A percentile compares a stretch with the other conserved stretches of the same genome.
Evolutionary conservation across 2,329 filamentous ascomycete genomes (phyloP).

Genomic region (Colletotrichum navitas): DNA sequence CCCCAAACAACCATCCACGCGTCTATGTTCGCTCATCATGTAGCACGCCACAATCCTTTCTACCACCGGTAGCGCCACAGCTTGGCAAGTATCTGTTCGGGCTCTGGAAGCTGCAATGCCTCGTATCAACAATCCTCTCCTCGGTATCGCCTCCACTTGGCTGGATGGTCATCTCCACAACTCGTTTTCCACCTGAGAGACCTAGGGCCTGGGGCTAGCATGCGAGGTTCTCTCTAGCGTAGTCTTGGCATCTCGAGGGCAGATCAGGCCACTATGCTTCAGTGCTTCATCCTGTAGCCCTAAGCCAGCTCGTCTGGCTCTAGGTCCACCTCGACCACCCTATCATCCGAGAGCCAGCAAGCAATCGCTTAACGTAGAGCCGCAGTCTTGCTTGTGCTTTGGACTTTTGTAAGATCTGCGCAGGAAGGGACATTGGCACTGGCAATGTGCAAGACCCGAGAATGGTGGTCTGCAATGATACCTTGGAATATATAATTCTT

Average conservation of each 20-base stretch:
- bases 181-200: constrained; percentile 9
- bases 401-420: not conserved
- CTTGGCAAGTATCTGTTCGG: constrained; percentile 1
- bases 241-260: not conserved
- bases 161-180: constrained; percentile 23
- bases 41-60: not conserved
- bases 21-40: not conserved
- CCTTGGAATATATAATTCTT: not conserved
- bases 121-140: constrained; percentile 1
- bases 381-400: not conserved
- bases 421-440: not conserved
- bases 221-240: constrained; percentile 19
- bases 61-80: not conserved
- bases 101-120: constrained; percentile 8
- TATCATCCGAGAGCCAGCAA: constrained; percentile 6
- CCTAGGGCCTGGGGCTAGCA: constrained; percentile 7
- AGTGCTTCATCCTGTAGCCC: constrained; percentile 5
- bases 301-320: not conserved
- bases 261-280: constrained; percentile 29
- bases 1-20: not conserved
- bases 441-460: not conserved
- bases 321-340: not conserved
- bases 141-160: constrained; percentile 17
- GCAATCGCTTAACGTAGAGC: not conserved
- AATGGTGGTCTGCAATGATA: not conserved